These are phyloP conservation scores for Ophiostoma sp. DNA, from an alignment of 2,329 filamentous ascomycete species.

Conservation along the genomic window DNA sequence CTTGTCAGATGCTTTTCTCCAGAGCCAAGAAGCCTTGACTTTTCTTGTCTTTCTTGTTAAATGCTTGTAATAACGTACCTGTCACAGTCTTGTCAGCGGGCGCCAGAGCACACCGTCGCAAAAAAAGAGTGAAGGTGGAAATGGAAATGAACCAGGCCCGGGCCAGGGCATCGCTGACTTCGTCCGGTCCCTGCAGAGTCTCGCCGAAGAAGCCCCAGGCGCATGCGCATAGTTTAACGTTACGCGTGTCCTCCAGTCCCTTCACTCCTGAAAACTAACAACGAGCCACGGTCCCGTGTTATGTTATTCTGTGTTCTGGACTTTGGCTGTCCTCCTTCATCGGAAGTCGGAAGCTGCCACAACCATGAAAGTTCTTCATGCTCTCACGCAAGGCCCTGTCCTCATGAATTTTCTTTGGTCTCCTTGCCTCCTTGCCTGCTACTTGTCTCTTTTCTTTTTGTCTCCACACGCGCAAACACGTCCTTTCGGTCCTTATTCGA, in stretches of 20 bases:
- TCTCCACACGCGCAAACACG: background rate
- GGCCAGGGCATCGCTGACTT: background rate
- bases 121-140: background rate
- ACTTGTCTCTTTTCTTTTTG: background rate
- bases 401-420: background rate
- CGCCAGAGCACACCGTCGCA: background rate
- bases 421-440: background rate
- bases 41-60: background rate
- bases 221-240: background rate
- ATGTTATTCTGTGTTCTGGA: background rate
- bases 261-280: background rate
- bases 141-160: background rate
- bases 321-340: background rate
- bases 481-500: conserved; percentile 7
- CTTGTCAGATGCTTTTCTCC: background rate
- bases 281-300: background rate
- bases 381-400: background rate
- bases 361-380: background rate
- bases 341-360: background rate
- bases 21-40: background rate
- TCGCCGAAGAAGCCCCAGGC: conserved; percentile 10
- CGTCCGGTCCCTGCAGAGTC: conserved; percentile 2
- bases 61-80: background rate
- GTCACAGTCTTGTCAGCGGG: background rate
- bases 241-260: background rate